Evolutionary conservation across 1,139 yeast genomes (phyloP).

Genomic region (Candida dubliniensis): DNA sequence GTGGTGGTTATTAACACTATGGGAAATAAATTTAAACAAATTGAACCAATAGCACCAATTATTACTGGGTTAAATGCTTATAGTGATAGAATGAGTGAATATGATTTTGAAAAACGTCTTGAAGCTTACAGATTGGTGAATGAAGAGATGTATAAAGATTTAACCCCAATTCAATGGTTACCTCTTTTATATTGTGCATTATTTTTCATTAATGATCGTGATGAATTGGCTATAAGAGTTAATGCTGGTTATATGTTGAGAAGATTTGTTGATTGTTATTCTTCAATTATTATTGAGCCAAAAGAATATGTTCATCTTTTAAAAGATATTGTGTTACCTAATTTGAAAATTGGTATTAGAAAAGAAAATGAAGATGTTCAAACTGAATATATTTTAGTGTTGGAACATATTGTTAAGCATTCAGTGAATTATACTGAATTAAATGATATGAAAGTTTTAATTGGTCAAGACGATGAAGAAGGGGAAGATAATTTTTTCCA

Average conservation of each 20-base stretch:
- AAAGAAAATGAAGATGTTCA: slow-evolving; percentile 62
- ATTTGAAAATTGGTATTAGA: slow-evolving; percentile 68
- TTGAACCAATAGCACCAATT: slow-evolving; percentile 48
- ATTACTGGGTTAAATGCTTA: slow-evolving; percentile 69
- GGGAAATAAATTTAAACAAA: slow-evolving; percentile 51
- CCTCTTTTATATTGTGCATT: slow-evolving; percentile 72
- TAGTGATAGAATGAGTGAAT: slow-evolving; percentile 66
- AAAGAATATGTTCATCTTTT: slow-evolving; percentile 46
- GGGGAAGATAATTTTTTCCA: slow-evolving; percentile 85
- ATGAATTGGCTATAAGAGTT: slow-evolving; percentile 78
- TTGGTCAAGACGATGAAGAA: slow-evolving; percentile 54
- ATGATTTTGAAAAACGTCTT: slow-evolving; percentile 76
- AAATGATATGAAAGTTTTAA: slow-evolving; percentile 64
- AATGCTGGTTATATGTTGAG: slow-evolving; percentile 70
- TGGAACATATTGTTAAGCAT: slow-evolving; percentile 61
- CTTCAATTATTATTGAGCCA: slow-evolving; percentile 29
- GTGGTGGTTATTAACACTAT: slow-evolving; percentile 60
- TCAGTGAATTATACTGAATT: slow-evolving; percentile 54
- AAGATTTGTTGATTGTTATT: slow-evolving; percentile 63
- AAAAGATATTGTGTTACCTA: slow-evolving; percentile 61
- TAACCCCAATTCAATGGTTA: slow-evolving; percentile 68
- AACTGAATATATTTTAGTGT: slow-evolving; percentile 64
- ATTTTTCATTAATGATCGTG: slow-evolving; percentile 72
- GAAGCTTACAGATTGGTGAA: slow-evolving; percentile 66
- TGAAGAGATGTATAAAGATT: slow-evolving; percentile 47